phyloP scores from a whole-genome alignment of 2,329 filamentous ascomycete species.

The Diaporthe destruens region DNA sequence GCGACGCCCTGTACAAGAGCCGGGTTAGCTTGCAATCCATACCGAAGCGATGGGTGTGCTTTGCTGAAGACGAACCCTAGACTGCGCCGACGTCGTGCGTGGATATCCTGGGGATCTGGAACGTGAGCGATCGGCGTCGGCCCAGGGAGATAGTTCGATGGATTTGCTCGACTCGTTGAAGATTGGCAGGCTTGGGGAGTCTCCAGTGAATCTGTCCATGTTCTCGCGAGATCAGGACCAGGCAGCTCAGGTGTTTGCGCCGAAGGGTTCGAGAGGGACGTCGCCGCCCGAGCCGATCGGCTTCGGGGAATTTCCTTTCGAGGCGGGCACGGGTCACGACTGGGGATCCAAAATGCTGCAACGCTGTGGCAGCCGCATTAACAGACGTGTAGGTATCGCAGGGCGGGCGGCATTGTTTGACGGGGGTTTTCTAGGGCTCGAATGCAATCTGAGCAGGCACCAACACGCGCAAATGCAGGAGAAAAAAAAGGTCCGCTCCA shows the following conservation, averaged over 20 bases:
- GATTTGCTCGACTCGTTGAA: conserved; percentile 40
- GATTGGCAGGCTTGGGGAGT: conserved; percentile 39
- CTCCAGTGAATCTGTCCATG: conserved; percentile 42
- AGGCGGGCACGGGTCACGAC: conserved; percentile 31
- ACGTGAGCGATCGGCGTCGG: conserved; percentile 51
- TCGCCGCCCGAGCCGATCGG: conserved; percentile 9
- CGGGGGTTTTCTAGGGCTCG: conserved; percentile 10
- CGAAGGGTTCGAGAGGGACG: conserved; percentile 1
- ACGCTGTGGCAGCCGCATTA: conserved; percentile 39
- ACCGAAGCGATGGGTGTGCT: background rate
- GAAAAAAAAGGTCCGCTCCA: conserved; percentile 2
- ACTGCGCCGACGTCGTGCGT: conserved; percentile 67
- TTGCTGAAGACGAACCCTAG: conserved; percentile 57
- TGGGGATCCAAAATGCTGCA: conserved; percentile 34
- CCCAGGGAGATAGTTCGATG: conserved; percentile 41
- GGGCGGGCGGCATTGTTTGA: conserved; percentile 35
- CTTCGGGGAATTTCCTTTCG: background rate
- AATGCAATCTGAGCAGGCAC: background rate
- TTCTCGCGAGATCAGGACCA: conserved; percentile 12
- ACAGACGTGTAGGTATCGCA: conserved; percentile 27
- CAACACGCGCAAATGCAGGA: background rate
- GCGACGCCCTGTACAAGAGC: conserved; percentile 60
- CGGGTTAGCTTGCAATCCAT: conserved; percentile 21
- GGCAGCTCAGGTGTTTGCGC: background rate
- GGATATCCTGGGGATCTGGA: conserved; percentile 53